Base-by-base conservation (phyloP, 1,139 yeast species). In the Diutina siamensis region DNA sequence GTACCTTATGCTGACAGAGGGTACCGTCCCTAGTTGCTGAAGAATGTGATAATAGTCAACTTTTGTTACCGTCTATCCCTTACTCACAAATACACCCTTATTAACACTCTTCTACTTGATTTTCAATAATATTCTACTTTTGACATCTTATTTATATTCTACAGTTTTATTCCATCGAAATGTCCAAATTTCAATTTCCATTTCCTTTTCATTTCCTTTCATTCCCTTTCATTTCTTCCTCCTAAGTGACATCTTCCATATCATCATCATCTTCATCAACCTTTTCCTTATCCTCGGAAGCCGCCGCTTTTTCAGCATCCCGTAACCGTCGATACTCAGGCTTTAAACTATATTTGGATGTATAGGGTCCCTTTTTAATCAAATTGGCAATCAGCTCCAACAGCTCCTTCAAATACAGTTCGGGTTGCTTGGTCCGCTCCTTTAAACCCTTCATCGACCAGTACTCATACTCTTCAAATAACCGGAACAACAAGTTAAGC, bases 341-440 rank as follows among this genome's bases (percentile, higher is more conserved):
- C 64, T 85, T 86, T 57, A 92, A 68, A 48, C 88, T 82, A 64
- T 89, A 92, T 62, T 86, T 89, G 58, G 89, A 75, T 1, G 97
- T 94, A 59, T 89, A 89, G 1, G 98, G 97, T 19, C 99, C 99
- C 62, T 87, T 87, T 59, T 92, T 88, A 55, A 85, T 89, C 57
- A 92, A 72, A 42, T 78, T 76, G 1, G 98, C 98, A 59, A 92
- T 87, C 44, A 85, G 79, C 50, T 92, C 98, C 46, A 92, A 69
- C 46, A 92, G 84, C 59, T 89, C 97, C 59, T 92, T 88, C 53
- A 92, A 70, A 60, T 86, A 94, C 3, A 85, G 82, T 60, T 94
- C 98, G 1, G 99, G 99, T 67, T 92, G 99, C 57, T 83, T 82
- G 2, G 97, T 88, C 55, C 95, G 76, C 61, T 92, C 98, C 59